Conservation (phyloP, 495 filamentous ascomycete genomes). For the Aspergillus ostianus region DNA sequence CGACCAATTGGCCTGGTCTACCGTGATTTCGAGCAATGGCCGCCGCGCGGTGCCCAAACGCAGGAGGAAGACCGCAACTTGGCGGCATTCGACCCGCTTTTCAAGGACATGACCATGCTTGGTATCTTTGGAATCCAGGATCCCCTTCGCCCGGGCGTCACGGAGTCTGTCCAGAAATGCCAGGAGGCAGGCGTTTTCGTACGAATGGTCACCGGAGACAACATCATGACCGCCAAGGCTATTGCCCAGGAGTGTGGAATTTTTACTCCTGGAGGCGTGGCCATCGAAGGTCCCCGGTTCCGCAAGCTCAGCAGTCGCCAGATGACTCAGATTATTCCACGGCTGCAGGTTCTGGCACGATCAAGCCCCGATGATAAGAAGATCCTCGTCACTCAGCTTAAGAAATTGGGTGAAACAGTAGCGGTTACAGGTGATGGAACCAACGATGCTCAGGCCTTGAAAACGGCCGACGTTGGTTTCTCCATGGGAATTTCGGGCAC, state of each 20-base stretch:
- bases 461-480: conserved; percentile 85
- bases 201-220: conserved; percentile 91
- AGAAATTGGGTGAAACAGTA: conserved; percentile 84
- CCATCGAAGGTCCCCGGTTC: conserved; percentile 82
- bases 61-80: conserved; percentile 67
- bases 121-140: conserved; percentile 87
- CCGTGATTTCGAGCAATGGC: conserved; percentile 87
- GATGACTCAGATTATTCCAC: conserved; percentile 69
- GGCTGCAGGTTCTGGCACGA: conserved; percentile 78
- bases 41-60: conserved; percentile 64
- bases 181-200: conserved; percentile 79
- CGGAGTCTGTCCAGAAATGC: conserved; percentile 71
- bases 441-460: conserved; percentile 86
- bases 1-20: conserved; percentile 86
- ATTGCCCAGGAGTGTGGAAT: conserved; percentile 86
- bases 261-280: conserved; percentile 67
- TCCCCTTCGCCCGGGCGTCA: conserved; percentile 74
- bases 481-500: conserved; percentile 91
- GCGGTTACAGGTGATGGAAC: conserved; percentile 93
- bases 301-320: conserved; percentile 63
- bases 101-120: conserved; percentile 73
- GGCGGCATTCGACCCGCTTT: conserved; percentile 76
- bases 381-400: conserved; percentile 73
- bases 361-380: conserved; percentile 85
- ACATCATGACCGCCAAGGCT: conserved; percentile 78